Percentiles rank a stretch among this genome's conserved stretches.
Evolutionary conservation across 257 asterid genomes (phyloP).

Genomic region (Capsicum rhomboideum): DNA sequence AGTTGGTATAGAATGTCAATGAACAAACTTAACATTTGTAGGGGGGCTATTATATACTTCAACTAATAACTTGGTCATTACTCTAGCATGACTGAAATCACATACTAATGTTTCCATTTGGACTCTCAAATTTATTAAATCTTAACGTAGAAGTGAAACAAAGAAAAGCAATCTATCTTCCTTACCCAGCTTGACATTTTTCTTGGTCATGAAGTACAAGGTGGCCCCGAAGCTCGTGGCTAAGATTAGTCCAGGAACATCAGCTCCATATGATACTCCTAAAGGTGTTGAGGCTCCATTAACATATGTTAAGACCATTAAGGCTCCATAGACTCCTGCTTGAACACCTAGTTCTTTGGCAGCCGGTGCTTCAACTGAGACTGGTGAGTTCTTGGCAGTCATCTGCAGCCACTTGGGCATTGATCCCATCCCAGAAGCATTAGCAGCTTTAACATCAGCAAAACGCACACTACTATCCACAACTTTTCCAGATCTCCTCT

Average conservation of each 20-base stretch:
- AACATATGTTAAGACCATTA: slow-evolving; percentile 71
- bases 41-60: background rate
- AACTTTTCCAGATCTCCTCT: slow-evolving; percentile 86
- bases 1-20: background rate
- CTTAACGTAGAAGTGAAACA: background rate
- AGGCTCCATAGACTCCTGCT: slow-evolving; percentile 96
- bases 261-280: slow-evolving; percentile 53
- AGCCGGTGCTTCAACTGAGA: slow-evolving; percentile 76
- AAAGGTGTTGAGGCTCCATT: slow-evolving; percentile 74
- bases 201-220: slow-evolving; percentile 94
- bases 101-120: background rate
- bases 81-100: background rate
- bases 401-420: slow-evolving; percentile 86
- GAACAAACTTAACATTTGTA: background rate
- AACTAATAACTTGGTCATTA: background rate
- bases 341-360: slow-evolving; percentile 79
- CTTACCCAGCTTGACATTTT: slow-evolving; percentile 84
- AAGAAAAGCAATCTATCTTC: background rate
- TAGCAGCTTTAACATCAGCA: slow-evolving; percentile 85
- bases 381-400: slow-evolving; percentile 41
- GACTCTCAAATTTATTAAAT: background rate
- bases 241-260: slow-evolving; percentile 84
- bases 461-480: slow-evolving; percentile 60
- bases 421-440: slow-evolving; percentile 47
- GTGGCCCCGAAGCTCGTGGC: slow-evolving; percentile 97